phyloP scores from a whole-genome alignment of 75 land plant genomes.

The Sequoia sempervirens region DNA sequence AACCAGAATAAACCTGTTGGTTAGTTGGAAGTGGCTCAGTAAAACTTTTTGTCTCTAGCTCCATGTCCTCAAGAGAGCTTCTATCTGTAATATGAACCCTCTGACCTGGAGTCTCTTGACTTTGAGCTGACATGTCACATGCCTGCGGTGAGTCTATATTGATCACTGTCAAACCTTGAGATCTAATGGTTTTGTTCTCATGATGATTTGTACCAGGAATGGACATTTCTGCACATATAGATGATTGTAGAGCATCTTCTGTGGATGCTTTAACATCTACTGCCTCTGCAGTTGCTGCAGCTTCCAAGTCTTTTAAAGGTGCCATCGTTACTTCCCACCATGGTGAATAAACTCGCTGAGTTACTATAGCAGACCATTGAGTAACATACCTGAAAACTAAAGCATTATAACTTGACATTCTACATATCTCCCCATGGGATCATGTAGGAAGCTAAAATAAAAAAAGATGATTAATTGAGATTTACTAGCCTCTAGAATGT shows the following conservation, averaged over 20 bases:
- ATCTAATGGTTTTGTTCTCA: background rate
- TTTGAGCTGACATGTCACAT: background rate
- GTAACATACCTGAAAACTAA: slow-evolving; percentile 63
- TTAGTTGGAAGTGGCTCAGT: slow-evolving; percentile 98
- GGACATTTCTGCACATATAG: background rate
- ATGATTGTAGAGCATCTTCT: background rate
- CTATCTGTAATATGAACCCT: slow-evolving; percentile 13
- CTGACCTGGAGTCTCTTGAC: background rate
- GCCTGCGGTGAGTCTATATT: background rate
- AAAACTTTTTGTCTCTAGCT: slow-evolving; percentile 68
- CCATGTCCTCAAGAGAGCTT: slow-evolving; percentile 83
- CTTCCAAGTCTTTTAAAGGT: slow-evolving; percentile 77
- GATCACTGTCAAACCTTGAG: background rate
- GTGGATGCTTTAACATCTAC: slow-evolving; percentile 11
- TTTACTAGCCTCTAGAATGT: background rate
- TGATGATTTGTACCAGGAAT: slow-evolving; percentile 1
- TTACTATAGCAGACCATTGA: slow-evolving; percentile 72
- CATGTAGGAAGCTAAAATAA: background rate
- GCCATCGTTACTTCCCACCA: slow-evolving; percentile 84
- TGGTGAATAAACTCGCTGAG: slow-evolving; percentile 51
- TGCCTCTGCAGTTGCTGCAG: slow-evolving; percentile 42
- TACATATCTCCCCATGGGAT: too few species aligned
- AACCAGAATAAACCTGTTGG: slow-evolving; percentile 58
- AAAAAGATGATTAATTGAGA: background rate
- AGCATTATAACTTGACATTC: background rate